These are phyloP conservation scores for Sarocladium oryzae DNA, from an alignment of 2,329 filamentous ascomycete species.

Conservation along the genomic window DNA sequence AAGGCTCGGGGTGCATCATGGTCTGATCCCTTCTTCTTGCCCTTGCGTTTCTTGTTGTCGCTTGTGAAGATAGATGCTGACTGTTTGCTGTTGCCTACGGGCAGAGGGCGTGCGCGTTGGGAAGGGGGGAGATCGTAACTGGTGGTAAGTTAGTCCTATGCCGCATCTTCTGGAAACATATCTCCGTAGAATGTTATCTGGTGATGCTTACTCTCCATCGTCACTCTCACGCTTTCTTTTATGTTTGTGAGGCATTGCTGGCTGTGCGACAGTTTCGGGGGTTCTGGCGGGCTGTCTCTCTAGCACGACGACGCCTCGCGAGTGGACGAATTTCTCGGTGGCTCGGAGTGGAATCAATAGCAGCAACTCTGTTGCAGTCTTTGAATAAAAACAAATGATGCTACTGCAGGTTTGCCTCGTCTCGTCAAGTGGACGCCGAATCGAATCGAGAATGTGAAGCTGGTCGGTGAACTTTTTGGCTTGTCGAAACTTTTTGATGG, in stretches of 20 bases:
- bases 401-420: too few relatives aligned
- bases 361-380: too few relatives aligned
- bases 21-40: slow-evolving; percentile 37
- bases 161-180: background rate
- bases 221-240: slow-evolving; percentile 56
- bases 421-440: slow-evolving; percentile 60
- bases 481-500: background rate
- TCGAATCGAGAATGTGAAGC: slow-evolving; percentile 41
- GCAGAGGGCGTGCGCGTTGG: slow-evolving; percentile 44
- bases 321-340: too few relatives aligned
- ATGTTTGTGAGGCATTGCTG: slow-evolving; percentile 79
- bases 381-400: too few relatives aligned
- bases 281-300: too few relatives aligned
- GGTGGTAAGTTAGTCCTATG: background rate
- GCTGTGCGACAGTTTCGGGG: too few relatives aligned
- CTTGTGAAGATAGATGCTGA: slow-evolving; percentile 5
- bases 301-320: too few relatives aligned
- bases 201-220: slow-evolving; percentile 38
- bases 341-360: too few relatives aligned
- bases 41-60: slow-evolving; percentile 35
- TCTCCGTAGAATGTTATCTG: slow-evolving; percentile 15
- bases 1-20: slow-evolving; percentile 90
- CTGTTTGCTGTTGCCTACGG: slow-evolving; percentile 24
- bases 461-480: background rate
- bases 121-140: slow-evolving; percentile 46